Base-by-base conservation (phyloP, 2,329 filamentous ascomycete species). In the Diatrype stigma region DNA sequence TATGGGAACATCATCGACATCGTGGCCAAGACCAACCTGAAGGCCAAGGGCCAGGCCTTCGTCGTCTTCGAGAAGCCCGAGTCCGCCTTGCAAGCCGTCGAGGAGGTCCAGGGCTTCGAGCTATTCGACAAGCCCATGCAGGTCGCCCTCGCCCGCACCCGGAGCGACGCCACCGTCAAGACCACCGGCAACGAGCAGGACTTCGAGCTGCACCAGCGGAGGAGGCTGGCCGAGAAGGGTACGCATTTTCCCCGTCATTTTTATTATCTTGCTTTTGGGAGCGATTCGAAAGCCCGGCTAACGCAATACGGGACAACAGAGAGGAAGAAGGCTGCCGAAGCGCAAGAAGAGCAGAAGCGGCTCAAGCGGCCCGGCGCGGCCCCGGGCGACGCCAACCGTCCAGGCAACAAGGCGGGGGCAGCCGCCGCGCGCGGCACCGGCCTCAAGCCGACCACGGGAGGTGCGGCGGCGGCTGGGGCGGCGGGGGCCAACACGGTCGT, bases 41-140 rank as follows among this genome's bases (percentile, higher is more conserved):
- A 89, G 68, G 89, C 90, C 42, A 96, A 95, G 68, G 94, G 94
- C 12, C 94, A 99, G 72, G 94, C 94, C 1, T 99, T 99, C 67
- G 74, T 99, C 46, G 91, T 97, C 44, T 97, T 91, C 67, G 90
- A 95, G 61, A 81, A 77, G 54, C 75, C 86, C n/a, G 87, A 91
- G 50, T 82, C 85, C n/a, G 92, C 92, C 3, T 76, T 81, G 48
- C 80, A 84, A 56, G 93, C 94, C 17, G 87, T 96, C 55, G 89
- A 96, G 47, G 90, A 96, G 61, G 79, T 95, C 55, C 88, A 96
- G 63, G 93, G 90, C 8, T 99, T 99, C 69, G 89, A 95, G 61
- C 74, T 99, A 4, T 96, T 96, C 63, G 90, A 89, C 46, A 96
- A 96, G 73, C 86, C 88, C 1, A 95, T 99, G 86, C 81, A 85